Base-by-base conservation (phyloP, 805 yeast genomes). In the Danielia reshetovae region DNA sequence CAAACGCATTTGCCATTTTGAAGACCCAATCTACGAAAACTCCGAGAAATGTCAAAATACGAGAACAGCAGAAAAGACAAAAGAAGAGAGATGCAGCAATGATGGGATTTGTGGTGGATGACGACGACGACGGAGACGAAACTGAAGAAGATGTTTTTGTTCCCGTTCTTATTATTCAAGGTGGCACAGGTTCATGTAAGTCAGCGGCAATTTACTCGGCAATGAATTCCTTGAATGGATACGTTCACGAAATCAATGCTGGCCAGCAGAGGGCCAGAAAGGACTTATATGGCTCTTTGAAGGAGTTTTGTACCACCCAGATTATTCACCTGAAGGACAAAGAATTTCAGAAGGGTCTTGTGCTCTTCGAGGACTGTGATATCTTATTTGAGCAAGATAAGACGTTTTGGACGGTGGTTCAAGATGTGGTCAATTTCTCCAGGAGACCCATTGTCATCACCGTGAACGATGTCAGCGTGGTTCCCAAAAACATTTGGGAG, bases 291-390 rank as follows among this genome's bases (percentile, higher is more conserved):
- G 73, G 77, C 17, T 74, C 67, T 18, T 65, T 90, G 24, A 79
- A 73, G 31, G 97, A 94, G 49, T 73, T 88, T 34, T 79, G 90
- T 36, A 89, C 96, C 4, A 83, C 95, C 0, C 87, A 86, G 40
- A 63, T 83, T 30, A 89, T 90, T 2, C 85, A 81, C 43, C 64
- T 64, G 31, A 50, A 35, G n/a, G 41, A 38, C 11, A 39, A 32
- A 3, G 49, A 49, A 14, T 72, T 72, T 32, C 77, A 72, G 39
- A 70, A 76, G 39, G 88, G 90, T 6, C 62, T 87, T 5, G 79
- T 93, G 4, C 57, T 93, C 22, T 68, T 90, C 38, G 96, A 89
- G 47, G 96, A 90, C 49, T 89, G 85, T 26, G 96, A 90, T 53
- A 65, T 85, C 8, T 55, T 89, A 13, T 86, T 82, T 49, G 86